Conservation (phyloP, 2,329 filamentous ascomycete genomes). For the Aaosphaeria pasadenensis region DNA sequence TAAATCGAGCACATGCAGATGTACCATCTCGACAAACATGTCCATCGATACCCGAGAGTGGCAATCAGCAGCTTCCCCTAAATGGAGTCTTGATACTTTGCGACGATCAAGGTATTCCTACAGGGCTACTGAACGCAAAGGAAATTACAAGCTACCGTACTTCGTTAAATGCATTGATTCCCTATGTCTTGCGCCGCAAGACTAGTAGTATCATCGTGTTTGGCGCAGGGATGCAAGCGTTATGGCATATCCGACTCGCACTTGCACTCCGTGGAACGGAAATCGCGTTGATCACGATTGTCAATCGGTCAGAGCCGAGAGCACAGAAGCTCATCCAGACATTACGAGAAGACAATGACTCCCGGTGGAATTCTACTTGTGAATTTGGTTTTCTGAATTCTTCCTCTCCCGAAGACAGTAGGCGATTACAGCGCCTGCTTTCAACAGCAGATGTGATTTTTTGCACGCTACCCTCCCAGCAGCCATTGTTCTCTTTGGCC, state of each 20-base stretch:
- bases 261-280: conserved; percentile 35
- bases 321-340: conserved; percentile 7
- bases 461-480: conserved; percentile 47
- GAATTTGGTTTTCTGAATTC: not conserved
- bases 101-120: conserved; percentile 49
- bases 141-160: conserved; percentile 80
- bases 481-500: conserved; percentile 41
- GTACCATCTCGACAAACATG: no score
- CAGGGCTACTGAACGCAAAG: conserved; percentile 69
- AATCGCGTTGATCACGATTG: conserved; percentile 24
- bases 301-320: conserved; percentile 18
- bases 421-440: conserved; percentile 23
- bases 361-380: not conserved
- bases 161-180: conserved; percentile 66
- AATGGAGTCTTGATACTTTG: conserved; percentile 32
- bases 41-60: no score
- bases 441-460: conserved; percentile 45
- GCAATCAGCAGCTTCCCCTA: no score
- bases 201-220: conserved; percentile 44
- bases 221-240: conserved; percentile 49
- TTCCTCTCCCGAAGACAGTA: not conserved
- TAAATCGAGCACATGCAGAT: no score
- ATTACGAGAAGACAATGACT: no score
- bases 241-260: conserved; percentile 51
- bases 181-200: conserved; percentile 32